A percentile compares a stretch with the other conserved stretches of the same genome.
Conservation (phyloP, 805 yeast species). For the Lipomyces starkeyi region DNA sequence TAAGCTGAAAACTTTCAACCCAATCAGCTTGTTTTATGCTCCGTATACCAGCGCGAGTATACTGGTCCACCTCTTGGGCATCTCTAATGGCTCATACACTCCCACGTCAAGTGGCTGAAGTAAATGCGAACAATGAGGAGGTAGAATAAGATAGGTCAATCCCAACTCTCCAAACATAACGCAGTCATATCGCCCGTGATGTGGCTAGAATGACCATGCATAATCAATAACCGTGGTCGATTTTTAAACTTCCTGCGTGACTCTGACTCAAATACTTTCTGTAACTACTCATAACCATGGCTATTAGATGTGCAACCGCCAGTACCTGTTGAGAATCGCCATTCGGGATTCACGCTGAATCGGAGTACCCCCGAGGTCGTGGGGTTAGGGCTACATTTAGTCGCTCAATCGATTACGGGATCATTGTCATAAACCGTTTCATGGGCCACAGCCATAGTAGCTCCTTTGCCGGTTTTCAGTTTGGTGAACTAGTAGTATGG, state of each 20-base stretch:
- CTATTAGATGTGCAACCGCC: slow-evolving; percentile 1
- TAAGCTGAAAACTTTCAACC: not conserved
- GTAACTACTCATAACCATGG: slow-evolving; percentile 1
- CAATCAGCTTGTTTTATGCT: not conserved
- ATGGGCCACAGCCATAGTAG: not conserved
- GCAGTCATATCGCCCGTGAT: slow-evolving; percentile 6
- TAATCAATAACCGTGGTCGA: not conserved
- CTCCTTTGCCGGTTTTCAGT: not conserved
- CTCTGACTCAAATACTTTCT: slow-evolving; percentile 6
- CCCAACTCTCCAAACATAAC: no score
- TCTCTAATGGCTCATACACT: no score
- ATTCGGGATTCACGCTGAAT: not conserved
- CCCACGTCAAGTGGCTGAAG: no score
- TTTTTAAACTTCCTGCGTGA: not conserved
- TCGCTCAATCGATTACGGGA: no score
- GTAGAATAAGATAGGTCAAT: no score
- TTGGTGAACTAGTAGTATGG: slow-evolving; percentile 14
- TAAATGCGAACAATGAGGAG: slow-evolving; percentile 3
- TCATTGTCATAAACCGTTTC: not conserved
- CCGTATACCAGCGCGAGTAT: slow-evolving; percentile 1
- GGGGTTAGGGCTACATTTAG: no score
- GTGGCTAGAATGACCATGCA: slow-evolving; percentile 5
- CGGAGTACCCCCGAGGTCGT: no score
- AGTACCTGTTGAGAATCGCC: slow-evolving; percentile 5
- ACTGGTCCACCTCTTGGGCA: no score